Evolutionary conservation across 2,329 filamentous ascomycete species (phyloP).

Genomic region (Zasmidium cellare): DNA sequence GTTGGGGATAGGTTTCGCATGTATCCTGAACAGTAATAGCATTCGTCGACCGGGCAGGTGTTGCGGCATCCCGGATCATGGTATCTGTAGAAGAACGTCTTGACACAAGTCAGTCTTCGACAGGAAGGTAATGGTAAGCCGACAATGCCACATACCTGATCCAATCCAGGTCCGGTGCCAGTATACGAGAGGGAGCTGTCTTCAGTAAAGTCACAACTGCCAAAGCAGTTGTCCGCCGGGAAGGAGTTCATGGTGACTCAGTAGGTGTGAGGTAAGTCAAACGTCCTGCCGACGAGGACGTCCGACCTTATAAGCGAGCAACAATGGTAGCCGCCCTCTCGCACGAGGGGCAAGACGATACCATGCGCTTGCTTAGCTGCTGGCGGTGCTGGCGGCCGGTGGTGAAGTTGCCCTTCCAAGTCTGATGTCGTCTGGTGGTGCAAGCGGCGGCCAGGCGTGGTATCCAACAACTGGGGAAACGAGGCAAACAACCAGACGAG

Average conservation of each 20-base stretch:
- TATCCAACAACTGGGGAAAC: background rate
- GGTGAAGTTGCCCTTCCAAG: background rate
- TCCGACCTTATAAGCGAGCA: background rate
- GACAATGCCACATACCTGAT: background rate
- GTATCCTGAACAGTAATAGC: background rate
- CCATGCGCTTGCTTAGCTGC: background rate
- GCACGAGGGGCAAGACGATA: background rate
- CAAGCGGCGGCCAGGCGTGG: background rate
- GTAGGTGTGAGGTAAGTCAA: background rate
- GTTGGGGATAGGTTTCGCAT: background rate
- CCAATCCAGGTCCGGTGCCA: background rate
- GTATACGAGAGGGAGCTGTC: background rate
- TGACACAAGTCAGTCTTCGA: background rate
- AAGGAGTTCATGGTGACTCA: background rate
- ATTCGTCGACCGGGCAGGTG: background rate
- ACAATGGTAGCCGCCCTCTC: background rate
- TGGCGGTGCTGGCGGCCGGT: slow-evolving; percentile 4
- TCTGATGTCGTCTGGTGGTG: background rate
- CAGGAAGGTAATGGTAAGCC: background rate
- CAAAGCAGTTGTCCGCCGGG: background rate
- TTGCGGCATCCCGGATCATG: background rate
- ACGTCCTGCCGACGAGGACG: background rate
- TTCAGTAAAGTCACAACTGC: background rate
- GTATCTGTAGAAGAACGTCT: background rate
- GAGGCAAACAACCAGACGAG: background rate